Evolutionary conservation across 192 early-diverging fungal genomes (phyloP), one percentile per base, ranked within the genome.

Genomic region (Allomyces javanicus): DNA sequence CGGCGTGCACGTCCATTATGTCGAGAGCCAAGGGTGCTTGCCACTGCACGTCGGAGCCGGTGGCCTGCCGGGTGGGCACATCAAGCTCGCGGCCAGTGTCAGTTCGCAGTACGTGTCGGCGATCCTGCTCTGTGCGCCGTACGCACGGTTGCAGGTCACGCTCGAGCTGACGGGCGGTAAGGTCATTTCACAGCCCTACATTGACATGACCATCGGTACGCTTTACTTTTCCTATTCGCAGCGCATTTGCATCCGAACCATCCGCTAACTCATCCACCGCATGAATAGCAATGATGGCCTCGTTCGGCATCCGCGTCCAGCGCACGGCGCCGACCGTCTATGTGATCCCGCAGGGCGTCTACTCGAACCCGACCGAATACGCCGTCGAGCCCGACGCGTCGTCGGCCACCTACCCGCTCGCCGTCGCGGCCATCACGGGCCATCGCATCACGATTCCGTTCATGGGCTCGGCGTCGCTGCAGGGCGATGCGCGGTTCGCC

Each of bases 31-130:
- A 63, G 94, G 94, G 7, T 96, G 85, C 65, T 71, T 97, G 65
- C 96, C 94, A 6, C 79, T 99, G 62, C 12, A 3, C 3, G 50
- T 58, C 10, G 50, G 21, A 3, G 50, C 50, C 17, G 50, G 50
- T 44, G 89, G 90, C 17, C 80, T 99, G 63, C 79, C 82, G 5
- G 96, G 94, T 67, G 94, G 96, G 0, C 73, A 72, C 63, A 93
- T 99, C 71, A 77, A 88, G 70, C 78, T 99, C 6, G 86, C 94
- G 5, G 96, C 96, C 7, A 89, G 90, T 3, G 86, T 97, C 64
- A 91, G 89, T 65, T 97, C 94, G 40, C 96, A 99, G 77, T 99
- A 99, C 72, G 96, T 99, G 23, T 93, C 92, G 19, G 92, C 93
- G 17, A 94, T 99, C 66, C 81, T 99, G 19, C 80, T 99, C 50